phyloP scores from a whole-genome alignment of 1,139 yeast species.

The Hyphopichia fennica region DNA sequence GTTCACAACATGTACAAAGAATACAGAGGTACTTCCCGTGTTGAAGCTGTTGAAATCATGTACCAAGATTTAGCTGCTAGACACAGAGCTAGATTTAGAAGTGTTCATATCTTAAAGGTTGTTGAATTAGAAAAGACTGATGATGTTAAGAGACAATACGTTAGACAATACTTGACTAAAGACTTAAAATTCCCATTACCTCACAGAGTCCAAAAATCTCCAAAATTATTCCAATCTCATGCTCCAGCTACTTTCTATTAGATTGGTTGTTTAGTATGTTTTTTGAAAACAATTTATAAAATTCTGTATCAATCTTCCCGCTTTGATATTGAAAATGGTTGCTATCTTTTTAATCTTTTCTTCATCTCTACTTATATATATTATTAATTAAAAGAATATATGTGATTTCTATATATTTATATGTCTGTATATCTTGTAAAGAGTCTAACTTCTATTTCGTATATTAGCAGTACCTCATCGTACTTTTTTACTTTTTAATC shows the following conservation, averaged over 20 bases:
- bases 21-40: constrained; percentile 99
- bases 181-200: constrained; percentile 99
- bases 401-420: too few relatives aligned
- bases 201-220: constrained; percentile 95
- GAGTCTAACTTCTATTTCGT: too few relatives aligned
- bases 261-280: constrained; percentile 11
- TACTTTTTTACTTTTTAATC: too few relatives aligned
- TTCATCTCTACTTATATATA: constrained; percentile 2
- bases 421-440: too few relatives aligned
- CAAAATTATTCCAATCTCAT: constrained; percentile 84
- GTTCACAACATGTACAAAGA: constrained; percentile 99
- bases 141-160: constrained; percentile 99
- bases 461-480: too few relatives aligned
- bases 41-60: constrained; percentile 97
- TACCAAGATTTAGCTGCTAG: constrained; percentile 99
- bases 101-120: constrained; percentile 97
- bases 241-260: constrained; percentile 98
- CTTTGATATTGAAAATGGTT: background rate
- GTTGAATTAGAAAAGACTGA: constrained; percentile 97
- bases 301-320: background rate
- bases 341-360: background rate
- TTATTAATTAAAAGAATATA: constrained; percentile 2
- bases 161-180: constrained; percentile 93
- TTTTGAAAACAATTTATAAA: background rate
- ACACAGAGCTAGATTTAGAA: constrained; percentile 99